Evolutionary conservation across 1,139 yeast species (phyloP), one percentile per base, ranked within the genome.

Genomic region (Candida sojae): DNA sequence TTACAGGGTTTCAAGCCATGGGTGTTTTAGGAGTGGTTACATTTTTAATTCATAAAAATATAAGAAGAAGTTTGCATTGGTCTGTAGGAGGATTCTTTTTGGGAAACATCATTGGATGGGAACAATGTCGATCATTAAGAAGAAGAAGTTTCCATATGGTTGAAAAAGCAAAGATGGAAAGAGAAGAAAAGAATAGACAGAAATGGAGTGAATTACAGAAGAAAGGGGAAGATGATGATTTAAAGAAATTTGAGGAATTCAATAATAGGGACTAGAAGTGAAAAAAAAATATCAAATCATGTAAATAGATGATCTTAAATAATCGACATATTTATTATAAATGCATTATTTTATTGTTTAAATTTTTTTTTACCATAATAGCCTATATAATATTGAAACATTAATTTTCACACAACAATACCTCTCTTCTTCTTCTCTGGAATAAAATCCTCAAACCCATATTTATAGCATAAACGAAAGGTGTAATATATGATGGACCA

Each of bases 31-130:
- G 92, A 0, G 79, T 85, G 0, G 88, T 89, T 35, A 82, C 92
- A 47, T 83, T 86, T 51, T 61, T 85, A 35, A 82, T 87, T 47
- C 88, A 87, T 56, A 83, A 86, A 57, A 80, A 84, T 37, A 74
- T 85, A 1, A 62, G 71, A 6, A 77, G 79, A 53, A 83, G 95
- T 1, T 71, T 83, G 31, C 88, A 91, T 64, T 92, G 97, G 97
- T 85, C 86, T 5, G 76, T 88, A 45, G 88, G 89, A 41, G 96
- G 96, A 4, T 82, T 91, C 55, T 68, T 88, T 52, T 65, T 90
- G 34, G 97, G 97, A 1, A 84, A 89, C 45, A 76, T 88, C 0
- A 84, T 88, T 34, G 89, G 96, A 0, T 92, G 97, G 96, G 97
- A 92, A 64, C 96, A 89, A 66, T 92, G 98, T 64, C 75, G 96